Conservation (phyloP, 805 yeast species). For the Wickerhamiella spandovensis region DNA sequence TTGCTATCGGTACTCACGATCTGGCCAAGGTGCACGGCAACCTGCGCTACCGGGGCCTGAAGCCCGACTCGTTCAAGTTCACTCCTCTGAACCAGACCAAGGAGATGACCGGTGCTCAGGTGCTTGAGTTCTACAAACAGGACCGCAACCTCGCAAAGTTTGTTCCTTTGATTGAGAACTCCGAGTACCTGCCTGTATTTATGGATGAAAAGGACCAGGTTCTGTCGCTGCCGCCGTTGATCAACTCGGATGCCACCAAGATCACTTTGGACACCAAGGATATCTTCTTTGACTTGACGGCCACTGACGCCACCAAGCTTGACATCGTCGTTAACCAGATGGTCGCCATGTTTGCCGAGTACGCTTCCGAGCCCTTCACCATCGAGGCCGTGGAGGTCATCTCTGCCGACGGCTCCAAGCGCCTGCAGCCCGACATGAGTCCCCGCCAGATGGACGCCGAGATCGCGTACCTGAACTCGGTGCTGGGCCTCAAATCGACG, state of each 20-base stretch:
- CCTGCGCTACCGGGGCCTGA: constrained; percentile 74
- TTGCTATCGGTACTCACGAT: constrained; percentile 98
- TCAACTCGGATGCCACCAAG: constrained; percentile 84
- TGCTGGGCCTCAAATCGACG: constrained; percentile 69
- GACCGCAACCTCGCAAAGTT: constrained; percentile 85
- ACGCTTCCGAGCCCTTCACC: constrained; percentile 67
- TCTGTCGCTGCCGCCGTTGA: constrained; percentile 92
- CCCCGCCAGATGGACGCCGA: constrained; percentile 65
- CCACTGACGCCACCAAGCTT: constrained; percentile 87
- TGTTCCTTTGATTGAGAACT: constrained; percentile 74
- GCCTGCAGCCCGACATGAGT: constrained; percentile 56
- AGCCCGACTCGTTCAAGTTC: constrained; percentile 61
- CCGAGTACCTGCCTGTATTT: constrained; percentile 84
- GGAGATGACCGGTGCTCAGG: constrained; percentile 55
- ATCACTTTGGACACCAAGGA: constrained; percentile 73
- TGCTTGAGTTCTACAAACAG: constrained; percentile 80
- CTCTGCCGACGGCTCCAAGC: constrained; percentile 61
- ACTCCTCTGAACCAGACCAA: constrained; percentile 30
- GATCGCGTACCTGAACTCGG: constrained; percentile 74
- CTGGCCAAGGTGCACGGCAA: constrained; percentile 67
- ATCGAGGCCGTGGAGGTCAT: constrained; percentile 82
- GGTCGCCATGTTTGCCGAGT: constrained; percentile 91
- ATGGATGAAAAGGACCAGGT: constrained; percentile 64
- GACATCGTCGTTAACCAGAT: constrained; percentile 85
- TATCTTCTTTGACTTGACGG: constrained; percentile 87